These are phyloP conservation scores for Calonectria leucothoes DNA, from an alignment of 2,329 filamentous ascomycete species.

Conservation along the genomic window DNA sequence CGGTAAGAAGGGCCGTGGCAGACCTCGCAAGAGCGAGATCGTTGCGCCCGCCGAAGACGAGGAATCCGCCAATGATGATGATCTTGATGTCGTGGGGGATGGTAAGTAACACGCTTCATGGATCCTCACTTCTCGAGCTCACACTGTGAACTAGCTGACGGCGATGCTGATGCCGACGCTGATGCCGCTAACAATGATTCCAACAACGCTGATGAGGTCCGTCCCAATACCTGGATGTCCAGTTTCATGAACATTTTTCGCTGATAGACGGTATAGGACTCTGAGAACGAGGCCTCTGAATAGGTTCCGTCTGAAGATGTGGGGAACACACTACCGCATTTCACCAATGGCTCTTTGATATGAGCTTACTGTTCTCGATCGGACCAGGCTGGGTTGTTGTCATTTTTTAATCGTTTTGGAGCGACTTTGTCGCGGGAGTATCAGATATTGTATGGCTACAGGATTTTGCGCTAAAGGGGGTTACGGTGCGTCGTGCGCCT, in stretches of 20 bases:
- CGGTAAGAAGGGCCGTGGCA: constrained; percentile 44
- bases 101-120: constrained; percentile 16
- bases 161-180: constrained; percentile 33
- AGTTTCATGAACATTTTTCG: constrained; percentile 39
- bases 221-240: constrained; percentile 36
- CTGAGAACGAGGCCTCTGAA: constrained; percentile 34
- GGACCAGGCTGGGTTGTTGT: neutral
- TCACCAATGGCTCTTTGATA: neutral
- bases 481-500: constrained; percentile 1
- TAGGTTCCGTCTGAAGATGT: neutral
- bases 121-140: neutral
- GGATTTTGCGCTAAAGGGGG: constrained; percentile 3
- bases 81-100: constrained; percentile 28
- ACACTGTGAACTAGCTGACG: constrained; percentile 23
- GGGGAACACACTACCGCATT: neutral
- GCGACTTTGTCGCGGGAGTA: constrained; percentile 4
- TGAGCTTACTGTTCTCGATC: neutral
- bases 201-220: constrained; percentile 32
- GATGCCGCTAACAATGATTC: constrained; percentile 6
- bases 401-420: neutral
- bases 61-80: constrained; percentile 16
- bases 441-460: constrained; percentile 2
- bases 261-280: constrained; percentile 40
- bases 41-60: constrained; percentile 42
- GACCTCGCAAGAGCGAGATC: constrained; percentile 45